Conservation (phyloP, 1,139 yeast genomes). For the Suzukiozyma palmioleophila region DNA sequence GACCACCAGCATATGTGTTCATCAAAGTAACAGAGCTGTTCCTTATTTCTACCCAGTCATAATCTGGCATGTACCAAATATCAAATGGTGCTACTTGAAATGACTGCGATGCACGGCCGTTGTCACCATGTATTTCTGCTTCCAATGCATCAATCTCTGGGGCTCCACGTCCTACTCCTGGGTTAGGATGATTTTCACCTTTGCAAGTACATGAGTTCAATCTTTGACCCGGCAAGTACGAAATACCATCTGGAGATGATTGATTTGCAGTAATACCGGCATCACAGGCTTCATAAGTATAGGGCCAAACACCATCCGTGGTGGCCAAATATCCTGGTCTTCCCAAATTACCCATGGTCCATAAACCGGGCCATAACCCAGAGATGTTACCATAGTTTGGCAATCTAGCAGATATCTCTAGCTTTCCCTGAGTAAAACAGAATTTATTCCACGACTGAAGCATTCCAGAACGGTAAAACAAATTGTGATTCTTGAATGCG, state of each 20-base stretch:
- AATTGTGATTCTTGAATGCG: conserved; percentile 64
- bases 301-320: conserved; percentile 88
- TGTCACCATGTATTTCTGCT: conserved; percentile 58
- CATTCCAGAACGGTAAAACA: conserved; percentile 83
- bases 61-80: conserved; percentile 81
- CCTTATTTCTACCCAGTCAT: conserved; percentile 61
- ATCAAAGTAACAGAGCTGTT: conserved; percentile 59
- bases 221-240: conserved; percentile 73
- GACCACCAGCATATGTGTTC: conserved; percentile 80
- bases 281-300: conserved; percentile 76
- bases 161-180: conserved; percentile 79
- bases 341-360: conserved; percentile 84
- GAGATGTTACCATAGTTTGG: conserved; percentile 69
- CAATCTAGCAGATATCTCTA: conserved; percentile 65
- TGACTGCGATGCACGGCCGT: conserved; percentile 76
- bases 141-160: conserved; percentile 86
- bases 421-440: conserved; percentile 71
- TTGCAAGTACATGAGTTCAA: conserved; percentile 66
- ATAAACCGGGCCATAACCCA: conserved; percentile 87
- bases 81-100: conserved; percentile 82
- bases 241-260: conserved; percentile 74
- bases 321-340: conserved; percentile 78
- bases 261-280: conserved; percentile 90
- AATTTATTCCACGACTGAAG: conserved; percentile 77
- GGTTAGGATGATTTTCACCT: conserved; percentile 76